Evolutionary conservation across 148 eudicot genomes (phyloP).

Genomic region (Chenopodium quinoa): DNA sequence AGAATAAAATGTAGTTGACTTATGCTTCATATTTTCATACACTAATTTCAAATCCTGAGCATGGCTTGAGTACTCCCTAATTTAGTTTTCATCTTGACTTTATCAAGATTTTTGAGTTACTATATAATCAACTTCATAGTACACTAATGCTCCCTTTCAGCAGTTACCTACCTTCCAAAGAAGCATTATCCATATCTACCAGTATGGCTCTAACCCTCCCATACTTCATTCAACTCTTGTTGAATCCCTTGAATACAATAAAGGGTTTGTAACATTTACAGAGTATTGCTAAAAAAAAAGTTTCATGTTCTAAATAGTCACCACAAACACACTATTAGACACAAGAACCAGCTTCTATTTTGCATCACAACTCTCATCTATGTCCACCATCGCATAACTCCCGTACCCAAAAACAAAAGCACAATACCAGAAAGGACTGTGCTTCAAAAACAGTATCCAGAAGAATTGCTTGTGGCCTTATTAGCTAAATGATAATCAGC

Average conservation of each 20-base stretch:
- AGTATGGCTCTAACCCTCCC: not conserved
- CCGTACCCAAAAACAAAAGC: not conserved
- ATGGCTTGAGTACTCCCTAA: not conserved
- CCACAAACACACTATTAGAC: not conserved
- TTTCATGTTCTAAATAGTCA: not conserved
- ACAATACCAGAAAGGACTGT: no score
- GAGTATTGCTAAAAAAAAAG: not conserved
- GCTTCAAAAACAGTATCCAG: no score
- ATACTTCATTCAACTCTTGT: not conserved
- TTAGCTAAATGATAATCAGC: no score
- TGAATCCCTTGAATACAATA: not conserved
- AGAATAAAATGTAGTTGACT: no score
- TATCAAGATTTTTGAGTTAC: not conserved
- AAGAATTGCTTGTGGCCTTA: no score
- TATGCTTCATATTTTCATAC: not conserved
- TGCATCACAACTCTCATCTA: not conserved
- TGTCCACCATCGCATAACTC: not conserved
- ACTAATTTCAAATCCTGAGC: not conserved
- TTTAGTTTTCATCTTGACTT: not conserved
- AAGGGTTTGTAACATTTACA: not conserved
- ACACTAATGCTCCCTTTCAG: not conserved
- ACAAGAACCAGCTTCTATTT: slow-evolving; percentile 3
- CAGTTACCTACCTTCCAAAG: not conserved
- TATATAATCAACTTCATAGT: not conserved
- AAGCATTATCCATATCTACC: not conserved